These are phyloP conservation scores for Thecaphora thlaspeos DNA, from an alignment of 1,284 basidiomycete species.

Conservation along the genomic window DNA sequence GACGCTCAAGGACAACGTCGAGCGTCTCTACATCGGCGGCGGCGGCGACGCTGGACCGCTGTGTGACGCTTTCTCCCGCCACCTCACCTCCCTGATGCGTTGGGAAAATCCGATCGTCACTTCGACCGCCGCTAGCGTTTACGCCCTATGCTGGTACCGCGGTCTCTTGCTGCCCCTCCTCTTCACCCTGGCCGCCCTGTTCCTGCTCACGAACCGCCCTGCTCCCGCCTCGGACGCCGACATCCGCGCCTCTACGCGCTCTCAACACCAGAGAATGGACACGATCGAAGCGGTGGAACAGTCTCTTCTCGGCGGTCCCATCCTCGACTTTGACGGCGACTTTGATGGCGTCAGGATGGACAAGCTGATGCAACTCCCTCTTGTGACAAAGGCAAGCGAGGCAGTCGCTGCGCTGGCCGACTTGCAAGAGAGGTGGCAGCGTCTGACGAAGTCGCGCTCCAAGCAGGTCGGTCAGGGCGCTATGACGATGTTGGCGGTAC, in stretches of 20 bases:
- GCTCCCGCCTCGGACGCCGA: neutral
- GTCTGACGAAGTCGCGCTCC: no score
- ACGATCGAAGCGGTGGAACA: no score
- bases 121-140: conserved; percentile 10
- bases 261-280: neutral
- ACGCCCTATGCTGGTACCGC: conserved; percentile 24
- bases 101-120: conserved; percentile 26
- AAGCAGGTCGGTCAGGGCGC: no score
- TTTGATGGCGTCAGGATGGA: no score
- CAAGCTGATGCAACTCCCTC: no score
- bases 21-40: conserved; percentile 11
- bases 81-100: conserved; percentile 14
- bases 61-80: conserved; percentile 13
- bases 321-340: no score
- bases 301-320: no score
- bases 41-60: conserved; percentile 6
- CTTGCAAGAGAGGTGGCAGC: no score
- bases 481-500: no score
- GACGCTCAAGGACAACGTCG: conserved; percentile 5
- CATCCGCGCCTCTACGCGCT: neutral
- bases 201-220: neutral
- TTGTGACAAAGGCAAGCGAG: no score
- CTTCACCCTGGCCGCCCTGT: conserved; percentile 9
- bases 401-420: no score
- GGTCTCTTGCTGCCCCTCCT: conserved; percentile 15